Evolutionary conservation across 164 flowering plant species (phyloP).

Genomic region (Akebia trifoliata): DNA sequence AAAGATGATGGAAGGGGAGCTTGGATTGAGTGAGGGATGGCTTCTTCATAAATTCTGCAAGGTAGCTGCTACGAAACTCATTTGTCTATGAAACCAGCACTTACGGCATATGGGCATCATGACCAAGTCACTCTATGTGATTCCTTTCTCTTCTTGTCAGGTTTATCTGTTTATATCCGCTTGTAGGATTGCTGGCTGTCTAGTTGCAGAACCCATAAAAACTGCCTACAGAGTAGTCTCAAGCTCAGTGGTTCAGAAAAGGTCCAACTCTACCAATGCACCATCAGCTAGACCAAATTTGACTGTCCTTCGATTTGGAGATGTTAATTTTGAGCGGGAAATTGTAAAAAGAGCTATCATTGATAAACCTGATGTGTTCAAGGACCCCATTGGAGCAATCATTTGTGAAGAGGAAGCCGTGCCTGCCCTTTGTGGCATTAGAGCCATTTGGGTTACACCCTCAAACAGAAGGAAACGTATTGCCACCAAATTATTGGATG

Average conservation of each 20-base stretch:
- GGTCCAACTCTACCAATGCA: constrained; percentile 7
- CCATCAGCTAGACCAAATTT: constrained; percentile 24
- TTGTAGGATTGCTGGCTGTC: constrained; percentile 66
- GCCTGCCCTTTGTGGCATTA: constrained; percentile 63
- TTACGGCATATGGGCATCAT: not conserved
- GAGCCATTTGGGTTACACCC: constrained; percentile 79
- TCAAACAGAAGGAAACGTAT: constrained; percentile 62
- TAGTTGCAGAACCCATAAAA: constrained; percentile 67
- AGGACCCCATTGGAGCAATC: constrained; percentile 36
- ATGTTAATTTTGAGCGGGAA: constrained; percentile 48
- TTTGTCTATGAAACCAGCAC: not conserved
- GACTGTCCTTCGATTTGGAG: constrained; percentile 54
- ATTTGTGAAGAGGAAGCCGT: constrained; percentile 50
- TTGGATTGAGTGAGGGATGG: constrained; percentile 55
- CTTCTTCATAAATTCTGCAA: constrained; percentile 57
- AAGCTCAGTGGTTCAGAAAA: constrained; percentile 18
- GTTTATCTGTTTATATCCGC: constrained; percentile 63
- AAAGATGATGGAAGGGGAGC: constrained; percentile 69
- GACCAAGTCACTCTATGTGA: not conserved
- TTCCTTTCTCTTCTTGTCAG: constrained; percentile 27
- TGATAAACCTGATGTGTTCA: constrained; percentile 1
- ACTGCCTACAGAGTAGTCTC: constrained; percentile 51
- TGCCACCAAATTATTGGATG: constrained; percentile 69
- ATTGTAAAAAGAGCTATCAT: constrained; percentile 21
- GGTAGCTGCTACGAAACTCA: constrained; percentile 29